Conservation (phyloP, 805 yeast species). For the Barnettozyma siamensis region DNA sequence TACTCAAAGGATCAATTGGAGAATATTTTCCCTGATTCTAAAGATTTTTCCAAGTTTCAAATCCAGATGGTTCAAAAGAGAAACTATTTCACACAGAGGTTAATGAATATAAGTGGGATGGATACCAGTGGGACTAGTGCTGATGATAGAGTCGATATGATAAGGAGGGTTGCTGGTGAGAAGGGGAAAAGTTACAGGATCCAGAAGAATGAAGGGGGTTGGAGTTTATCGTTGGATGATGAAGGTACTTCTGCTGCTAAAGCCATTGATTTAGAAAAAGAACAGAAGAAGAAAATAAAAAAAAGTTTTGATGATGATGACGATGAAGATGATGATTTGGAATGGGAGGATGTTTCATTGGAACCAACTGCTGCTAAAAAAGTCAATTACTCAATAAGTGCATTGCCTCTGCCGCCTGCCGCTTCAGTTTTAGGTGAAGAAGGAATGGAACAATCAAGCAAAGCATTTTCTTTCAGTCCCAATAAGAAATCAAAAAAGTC, state of each 20-base stretch:
- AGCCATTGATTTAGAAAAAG: slow-evolving; percentile 43
- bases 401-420: slow-evolving; percentile 33
- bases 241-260: slow-evolving; percentile 32
- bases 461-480: slow-evolving; percentile 21
- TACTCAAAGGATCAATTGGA: slow-evolving; percentile 85
- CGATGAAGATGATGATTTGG: slow-evolving; percentile 34
- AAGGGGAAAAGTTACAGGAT: slow-evolving; percentile 70
- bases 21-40: slow-evolving; percentile 70
- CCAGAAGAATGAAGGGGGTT: slow-evolving; percentile 73
- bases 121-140: slow-evolving; percentile 38
- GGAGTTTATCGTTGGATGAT: slow-evolving; percentile 62
- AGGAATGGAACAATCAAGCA: slow-evolving; percentile 13
- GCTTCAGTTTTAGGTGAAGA: slow-evolving; percentile 9
- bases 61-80: slow-evolving; percentile 89
- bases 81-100: slow-evolving; percentile 80
- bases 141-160: slow-evolving; percentile 6
- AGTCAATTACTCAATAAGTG: slow-evolving; percentile 37
- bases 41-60: slow-evolving; percentile 91
- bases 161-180: slow-evolving; percentile 74
- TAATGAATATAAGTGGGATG: slow-evolving; percentile 81
- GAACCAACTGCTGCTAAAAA: slow-evolving; percentile 23
- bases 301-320: slow-evolving; percentile 10
- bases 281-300: slow-evolving; percentile 11
- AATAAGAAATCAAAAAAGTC: slow-evolving; percentile 9
- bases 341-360: slow-evolving; percentile 67